phyloP scores from a whole-genome alignment of 208 protist species.

The Strigomonas culicis region DNA sequence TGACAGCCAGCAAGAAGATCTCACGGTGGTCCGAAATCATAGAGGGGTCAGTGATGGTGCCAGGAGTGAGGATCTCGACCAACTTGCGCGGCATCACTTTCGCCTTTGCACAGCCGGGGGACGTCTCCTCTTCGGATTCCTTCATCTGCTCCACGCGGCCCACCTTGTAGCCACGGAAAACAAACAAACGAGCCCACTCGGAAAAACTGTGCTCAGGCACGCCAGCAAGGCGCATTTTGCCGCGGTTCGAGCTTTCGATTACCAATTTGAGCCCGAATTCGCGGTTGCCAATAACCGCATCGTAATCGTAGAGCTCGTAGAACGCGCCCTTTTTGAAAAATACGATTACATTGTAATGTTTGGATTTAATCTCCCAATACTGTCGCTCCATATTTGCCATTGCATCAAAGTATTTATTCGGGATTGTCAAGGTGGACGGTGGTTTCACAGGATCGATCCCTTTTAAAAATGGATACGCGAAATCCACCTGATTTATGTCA shows the following conservation, averaged over 20 bases:
- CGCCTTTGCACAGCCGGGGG: slow-evolving; percentile 17
- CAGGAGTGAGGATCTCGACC: slow-evolving; percentile 87
- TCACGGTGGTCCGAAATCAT: slow-evolving; percentile 75
- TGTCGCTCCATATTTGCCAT: slow-evolving; percentile 94
- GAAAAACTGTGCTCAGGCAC: slow-evolving; percentile 91
- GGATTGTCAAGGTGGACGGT: slow-evolving; percentile 75
- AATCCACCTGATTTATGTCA: slow-evolving; percentile 43
- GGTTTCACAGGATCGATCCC: slow-evolving; percentile 53
- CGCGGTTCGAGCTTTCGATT: slow-evolving; percentile 73
- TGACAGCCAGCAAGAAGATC: slow-evolving; percentile 64
- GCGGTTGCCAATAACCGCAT: slow-evolving; percentile 87
- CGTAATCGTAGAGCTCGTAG: slow-evolving; percentile 95
- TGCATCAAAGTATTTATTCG: slow-evolving; percentile 55
- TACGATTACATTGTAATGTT: slow-evolving; percentile 90
- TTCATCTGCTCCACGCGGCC: slow-evolving; percentile 93
- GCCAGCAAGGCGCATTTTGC: slow-evolving; percentile 92
- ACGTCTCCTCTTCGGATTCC: slow-evolving; percentile 27
- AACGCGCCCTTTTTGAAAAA: slow-evolving; percentile 97
- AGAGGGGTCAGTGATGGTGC: slow-evolving; percentile 83
- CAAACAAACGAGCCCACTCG: slow-evolving; percentile 91
- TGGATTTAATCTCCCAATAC: slow-evolving; percentile 95
- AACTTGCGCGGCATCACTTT: slow-evolving; percentile 85
- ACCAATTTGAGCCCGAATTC: slow-evolving; percentile 95
- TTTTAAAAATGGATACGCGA: slow-evolving; percentile 73
- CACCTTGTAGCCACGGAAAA: slow-evolving; percentile 91